Evolutionary conservation across 1,284 basidiomycete genomes (phyloP).

Genomic region (Pseudozyma sp.): DNA sequence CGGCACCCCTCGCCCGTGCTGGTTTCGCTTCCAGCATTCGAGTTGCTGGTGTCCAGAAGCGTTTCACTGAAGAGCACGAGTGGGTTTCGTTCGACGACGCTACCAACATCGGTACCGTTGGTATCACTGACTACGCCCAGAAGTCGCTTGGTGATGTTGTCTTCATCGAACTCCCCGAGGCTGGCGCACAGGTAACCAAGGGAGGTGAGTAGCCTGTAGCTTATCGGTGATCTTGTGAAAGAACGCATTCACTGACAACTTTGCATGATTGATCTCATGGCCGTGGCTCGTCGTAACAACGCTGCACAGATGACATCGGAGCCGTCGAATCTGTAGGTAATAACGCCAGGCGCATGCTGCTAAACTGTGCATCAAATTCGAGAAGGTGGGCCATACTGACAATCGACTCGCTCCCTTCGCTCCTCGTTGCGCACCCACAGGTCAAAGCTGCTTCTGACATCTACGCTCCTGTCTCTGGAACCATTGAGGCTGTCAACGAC

Average conservation of each 20-base stretch:
- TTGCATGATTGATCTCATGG: too few species aligned
- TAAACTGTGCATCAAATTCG: too few species aligned
- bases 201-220: slow-evolving; percentile 76
- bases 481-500: slow-evolving; percentile 83
- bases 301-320: slow-evolving; percentile 82
- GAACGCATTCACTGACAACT: too few species aligned
- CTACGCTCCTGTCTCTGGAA: slow-evolving; percentile 92
- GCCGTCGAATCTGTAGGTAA: slow-evolving; percentile 85
- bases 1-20: slow-evolving; percentile 28
- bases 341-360: too few species aligned
- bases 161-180: slow-evolving; percentile 88
- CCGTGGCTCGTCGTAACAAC: too few species aligned
- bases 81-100: slow-evolving; percentile 83
- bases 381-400: slow-evolving; percentile 4
- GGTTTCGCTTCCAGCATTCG: slow-evolving; percentile 40
- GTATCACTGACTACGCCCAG: slow-evolving; percentile 95
- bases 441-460: slow-evolving; percentile 97
- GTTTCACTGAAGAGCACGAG: slow-evolving; percentile 86
- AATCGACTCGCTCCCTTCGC: background rate
- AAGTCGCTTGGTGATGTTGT: slow-evolving; percentile 94
- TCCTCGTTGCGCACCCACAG: slow-evolving; percentile 1
- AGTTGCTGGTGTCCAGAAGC: slow-evolving; percentile 45
- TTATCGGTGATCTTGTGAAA: background rate
- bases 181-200: slow-evolving; percentile 78
- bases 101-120: slow-evolving; percentile 83